Conservation (phyloP, 305 asterid species). For the Nicotiana rustica region DNA sequence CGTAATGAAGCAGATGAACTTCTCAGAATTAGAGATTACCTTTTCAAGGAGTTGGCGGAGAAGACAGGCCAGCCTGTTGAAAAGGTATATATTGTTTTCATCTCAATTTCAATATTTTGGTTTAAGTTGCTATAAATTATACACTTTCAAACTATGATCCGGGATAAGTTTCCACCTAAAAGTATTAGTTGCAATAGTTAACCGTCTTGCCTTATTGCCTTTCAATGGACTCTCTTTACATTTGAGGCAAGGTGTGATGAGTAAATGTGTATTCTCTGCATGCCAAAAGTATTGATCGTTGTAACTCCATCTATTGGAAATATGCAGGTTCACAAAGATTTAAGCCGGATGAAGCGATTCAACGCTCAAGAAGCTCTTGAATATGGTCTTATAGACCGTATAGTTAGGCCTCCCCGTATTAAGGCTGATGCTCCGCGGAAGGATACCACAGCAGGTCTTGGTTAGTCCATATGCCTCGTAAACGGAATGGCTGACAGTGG, state of each 20-base stretch:
- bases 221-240: background rate
- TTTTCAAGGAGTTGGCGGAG: conserved; percentile 88
- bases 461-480: conserved; percentile 48
- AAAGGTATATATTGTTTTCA: conserved; percentile 54
- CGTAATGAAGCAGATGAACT: conserved; percentile 90
- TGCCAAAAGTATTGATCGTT: background rate
- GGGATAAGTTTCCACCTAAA: background rate
- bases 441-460: conserved; percentile 71
- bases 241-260: background rate
- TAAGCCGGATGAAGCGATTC: conserved; percentile 70
- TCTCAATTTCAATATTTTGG: background rate
- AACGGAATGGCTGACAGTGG: background rate
- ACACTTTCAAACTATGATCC: background rate
- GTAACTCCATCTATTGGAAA: conserved; percentile 28
- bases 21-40: conserved; percentile 86
- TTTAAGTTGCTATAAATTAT: background rate
- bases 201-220: background rate
- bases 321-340: conserved; percentile 77
- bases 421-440: conserved; percentile 61
- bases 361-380: conserved; percentile 88
- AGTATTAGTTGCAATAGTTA: background rate
- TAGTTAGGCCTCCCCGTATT: conserved; percentile 70
- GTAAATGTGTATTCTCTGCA: background rate
- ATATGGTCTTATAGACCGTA: conserved; percentile 86
- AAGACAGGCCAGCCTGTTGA: conserved; percentile 91